These are phyloP conservation scores for Saxophila tyrrhenica DNA, from an alignment of 495 filamentous ascomycete genomes.

Conservation along the genomic window DNA sequence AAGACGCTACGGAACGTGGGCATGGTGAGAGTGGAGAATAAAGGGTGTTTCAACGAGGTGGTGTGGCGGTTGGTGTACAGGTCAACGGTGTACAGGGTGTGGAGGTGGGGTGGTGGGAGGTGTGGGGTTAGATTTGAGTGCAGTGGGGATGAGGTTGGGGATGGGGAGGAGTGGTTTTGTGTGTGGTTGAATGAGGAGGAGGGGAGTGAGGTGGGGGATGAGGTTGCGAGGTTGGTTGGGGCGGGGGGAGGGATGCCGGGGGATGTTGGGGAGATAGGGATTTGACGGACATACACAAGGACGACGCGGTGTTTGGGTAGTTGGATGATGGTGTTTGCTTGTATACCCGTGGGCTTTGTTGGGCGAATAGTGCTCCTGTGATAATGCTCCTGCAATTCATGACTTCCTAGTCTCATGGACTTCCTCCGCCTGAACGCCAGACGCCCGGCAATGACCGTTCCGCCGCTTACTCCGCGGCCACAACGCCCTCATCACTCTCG, in stretches of 20 bases:
- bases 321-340: too few species aligned
- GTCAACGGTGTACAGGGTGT: slow-evolving; percentile 14
- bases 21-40: slow-evolving; percentile 15
- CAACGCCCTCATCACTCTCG: slow-evolving; percentile 70
- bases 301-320: too few species aligned
- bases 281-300: too few species aligned
- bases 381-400: neutral
- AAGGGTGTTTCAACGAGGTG: slow-evolving; percentile 14
- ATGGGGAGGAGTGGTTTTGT: slow-evolving; percentile 7
- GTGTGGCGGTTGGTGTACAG: slow-evolving; percentile 17
- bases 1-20: slow-evolving; percentile 13
- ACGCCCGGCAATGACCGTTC: neutral
- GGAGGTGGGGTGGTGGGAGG: slow-evolving; percentile 15
- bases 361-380: too few species aligned
- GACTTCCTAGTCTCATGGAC: neutral
- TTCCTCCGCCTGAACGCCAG: neutral
- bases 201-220: slow-evolving; percentile 1
- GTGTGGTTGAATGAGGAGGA: slow-evolving; percentile 3
- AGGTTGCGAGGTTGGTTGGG: slow-evolving; percentile 1
- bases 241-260: neutral
- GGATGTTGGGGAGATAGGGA: neutral
- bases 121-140: slow-evolving; percentile 17
- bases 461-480: slow-evolving; percentile 18
- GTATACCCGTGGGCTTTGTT: too few species aligned
- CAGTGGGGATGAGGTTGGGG: neutral